These are phyloP conservation scores for Penicillium arizonense DNA, from an alignment of 495 filamentous ascomycete genomes.

Conservation along the genomic window DNA sequence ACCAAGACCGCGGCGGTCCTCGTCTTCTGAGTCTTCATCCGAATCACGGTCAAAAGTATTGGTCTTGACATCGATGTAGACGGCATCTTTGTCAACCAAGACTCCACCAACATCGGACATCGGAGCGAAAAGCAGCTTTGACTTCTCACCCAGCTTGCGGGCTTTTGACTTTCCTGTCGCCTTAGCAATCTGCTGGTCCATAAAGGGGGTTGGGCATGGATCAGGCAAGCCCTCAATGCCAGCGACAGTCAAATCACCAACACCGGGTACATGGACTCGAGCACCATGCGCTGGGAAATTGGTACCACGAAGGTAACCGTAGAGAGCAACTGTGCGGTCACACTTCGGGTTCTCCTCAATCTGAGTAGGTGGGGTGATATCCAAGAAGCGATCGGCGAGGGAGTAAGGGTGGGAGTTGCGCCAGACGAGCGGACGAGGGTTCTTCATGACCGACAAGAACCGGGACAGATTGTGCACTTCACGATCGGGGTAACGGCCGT, in stretches of 20 bases:
- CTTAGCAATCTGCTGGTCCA: slow-evolving; percentile 81
- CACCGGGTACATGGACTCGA: slow-evolving; percentile 86
- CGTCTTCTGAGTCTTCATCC: slow-evolving; percentile 48
- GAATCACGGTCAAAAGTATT: slow-evolving; percentile 72
- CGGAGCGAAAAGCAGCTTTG: slow-evolving; percentile 91
- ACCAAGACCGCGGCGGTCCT: slow-evolving; percentile 73
- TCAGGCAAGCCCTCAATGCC: slow-evolving; percentile 85
- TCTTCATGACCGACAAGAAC: slow-evolving; percentile 98
- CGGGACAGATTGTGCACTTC: slow-evolving; percentile 94
- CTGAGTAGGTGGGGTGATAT: slow-evolving; percentile 87
- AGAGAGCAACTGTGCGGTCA: slow-evolving; percentile 85
- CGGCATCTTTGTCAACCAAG: slow-evolving; percentile 75
- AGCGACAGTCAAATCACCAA: slow-evolving; percentile 88
- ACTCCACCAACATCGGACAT: slow-evolving; percentile 98
- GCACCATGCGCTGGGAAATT: slow-evolving; percentile 89
- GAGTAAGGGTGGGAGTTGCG: slow-evolving; percentile 93
- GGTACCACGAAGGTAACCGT: slow-evolving; percentile 92
- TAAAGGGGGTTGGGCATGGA: slow-evolving; percentile 89
- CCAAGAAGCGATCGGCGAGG: slow-evolving; percentile 88
- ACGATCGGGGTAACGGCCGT: slow-evolving; percentile 93
- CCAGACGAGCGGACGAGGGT: slow-evolving; percentile 93
- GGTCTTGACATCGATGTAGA: slow-evolving; percentile 75
- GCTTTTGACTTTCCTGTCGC: slow-evolving; percentile 73
- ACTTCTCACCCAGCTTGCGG: slow-evolving; percentile 84
- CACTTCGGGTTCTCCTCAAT: slow-evolving; percentile 86